A percentile compares a stretch with the other conserved stretches of the same genome.
Conservation (phyloP, 1,284 basidiomycete genomes). For the Anthracocystis panici-leucophaei region DNA sequence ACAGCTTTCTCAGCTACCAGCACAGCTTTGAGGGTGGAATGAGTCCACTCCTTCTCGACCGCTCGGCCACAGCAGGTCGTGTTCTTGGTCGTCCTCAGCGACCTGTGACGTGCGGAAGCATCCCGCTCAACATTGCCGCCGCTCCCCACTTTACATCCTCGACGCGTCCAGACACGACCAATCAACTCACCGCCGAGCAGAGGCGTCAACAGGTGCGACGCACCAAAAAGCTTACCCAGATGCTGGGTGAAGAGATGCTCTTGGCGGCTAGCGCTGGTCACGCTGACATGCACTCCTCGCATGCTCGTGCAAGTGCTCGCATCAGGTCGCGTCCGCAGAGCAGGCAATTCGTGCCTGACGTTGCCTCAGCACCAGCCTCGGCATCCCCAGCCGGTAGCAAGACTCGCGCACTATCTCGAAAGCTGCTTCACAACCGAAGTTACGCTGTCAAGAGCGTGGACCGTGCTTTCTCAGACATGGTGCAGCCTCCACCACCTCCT, state of each 20-base stretch:
- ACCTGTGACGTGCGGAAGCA: constrained; percentile 22
- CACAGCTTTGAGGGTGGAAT: constrained; percentile 45
- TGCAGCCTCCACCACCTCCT: background rate
- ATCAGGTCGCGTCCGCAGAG: constrained; percentile 22
- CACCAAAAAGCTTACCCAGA: constrained; percentile 53
- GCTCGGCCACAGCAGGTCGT: constrained; percentile 5
- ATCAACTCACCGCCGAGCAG: constrained; percentile 43
- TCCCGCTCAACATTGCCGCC: background rate
- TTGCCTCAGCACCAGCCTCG: background rate
- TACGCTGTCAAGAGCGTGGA: constrained; percentile 26
- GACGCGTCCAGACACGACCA: constrained; percentile 35
- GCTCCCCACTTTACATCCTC: background rate
- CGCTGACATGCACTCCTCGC: constrained; percentile 1
- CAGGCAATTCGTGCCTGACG: constrained; percentile 13
- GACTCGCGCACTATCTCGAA: constrained; percentile 27
- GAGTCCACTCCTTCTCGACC: constrained; percentile 31
- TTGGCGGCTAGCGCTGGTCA: constrained; percentile 9
- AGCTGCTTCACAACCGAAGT: constrained; percentile 23
- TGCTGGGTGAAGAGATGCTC: constrained; percentile 59
- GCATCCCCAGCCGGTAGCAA: constrained; percentile 12
- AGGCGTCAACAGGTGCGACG: constrained; percentile 49
- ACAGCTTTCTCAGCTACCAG: constrained; percentile 41
- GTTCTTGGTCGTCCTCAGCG: constrained; percentile 9
- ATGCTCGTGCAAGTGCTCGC: background rate
- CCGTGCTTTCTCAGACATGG: constrained; percentile 17